These are phyloP conservation scores for Verruconis gallopava DNA, from an alignment of 2,329 filamentous ascomycete species.

Conservation along the genomic window DNA sequence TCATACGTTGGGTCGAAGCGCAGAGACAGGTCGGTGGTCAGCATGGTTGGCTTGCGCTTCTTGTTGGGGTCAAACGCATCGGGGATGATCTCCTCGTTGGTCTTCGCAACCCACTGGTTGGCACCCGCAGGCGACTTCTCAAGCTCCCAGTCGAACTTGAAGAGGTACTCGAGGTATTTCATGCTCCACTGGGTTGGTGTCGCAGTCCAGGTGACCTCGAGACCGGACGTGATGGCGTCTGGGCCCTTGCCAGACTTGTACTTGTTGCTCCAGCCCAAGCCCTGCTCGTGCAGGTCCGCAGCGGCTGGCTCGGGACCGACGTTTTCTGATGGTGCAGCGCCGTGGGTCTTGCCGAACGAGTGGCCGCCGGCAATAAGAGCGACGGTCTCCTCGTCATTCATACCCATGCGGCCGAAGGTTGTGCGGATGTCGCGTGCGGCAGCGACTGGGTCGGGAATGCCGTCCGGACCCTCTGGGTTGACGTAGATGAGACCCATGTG, in stretches of 20 bases:
- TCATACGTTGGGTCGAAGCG: conserved; percentile 60
- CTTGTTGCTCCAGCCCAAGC: conserved; percentile 59
- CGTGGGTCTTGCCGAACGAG: conserved; percentile 71
- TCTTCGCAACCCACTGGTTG: conserved; percentile 65
- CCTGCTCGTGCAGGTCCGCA: conserved; percentile 51
- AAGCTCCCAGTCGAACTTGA: conserved; percentile 66
- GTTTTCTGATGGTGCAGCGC: conserved; percentile 50
- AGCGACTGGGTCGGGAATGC: conserved; percentile 54
- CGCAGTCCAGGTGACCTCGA: conserved; percentile 70
- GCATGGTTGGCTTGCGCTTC: conserved; percentile 64
- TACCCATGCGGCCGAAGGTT: conserved; percentile 68
- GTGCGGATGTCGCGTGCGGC: conserved; percentile 59
- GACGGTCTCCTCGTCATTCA: conserved; percentile 73
- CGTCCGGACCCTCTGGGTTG: conserved; percentile 67
- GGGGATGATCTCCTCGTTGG: conserved; percentile 52
- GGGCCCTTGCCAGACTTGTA: conserved; percentile 54
- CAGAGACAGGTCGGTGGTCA: conserved; percentile 62
- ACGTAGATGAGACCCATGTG: conserved; percentile 75
- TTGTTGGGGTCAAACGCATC: conserved; percentile 56
- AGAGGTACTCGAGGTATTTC: conserved; percentile 61
- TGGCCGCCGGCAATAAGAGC: conserved; percentile 69
- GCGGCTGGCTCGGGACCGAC: conserved; percentile 56
- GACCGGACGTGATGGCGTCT: conserved; percentile 60
- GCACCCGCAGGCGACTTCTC: conserved; percentile 64
- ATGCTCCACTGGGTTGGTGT: conserved; percentile 67